phyloP scores from a whole-genome alignment of 768 basidiomycete species.

The Lanmaoa pseudosensibilis region DNA sequence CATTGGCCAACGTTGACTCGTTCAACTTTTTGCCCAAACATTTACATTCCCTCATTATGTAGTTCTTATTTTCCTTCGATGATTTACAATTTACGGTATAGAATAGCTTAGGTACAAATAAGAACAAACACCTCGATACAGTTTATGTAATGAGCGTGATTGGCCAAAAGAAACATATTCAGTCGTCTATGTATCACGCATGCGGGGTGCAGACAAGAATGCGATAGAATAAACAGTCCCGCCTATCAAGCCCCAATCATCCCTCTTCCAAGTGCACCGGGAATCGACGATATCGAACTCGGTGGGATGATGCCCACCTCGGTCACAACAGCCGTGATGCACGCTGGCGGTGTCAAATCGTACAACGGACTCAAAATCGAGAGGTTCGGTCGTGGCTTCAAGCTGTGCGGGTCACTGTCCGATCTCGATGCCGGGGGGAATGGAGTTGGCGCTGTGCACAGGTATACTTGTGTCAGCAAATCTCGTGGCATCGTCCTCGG shows the following conservation, averaged over 20 bases:
- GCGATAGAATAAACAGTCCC: constrained; percentile 7
- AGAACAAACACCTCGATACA: too few species aligned
- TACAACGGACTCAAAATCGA: constrained; percentile 87
- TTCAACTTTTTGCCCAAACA: too few species aligned
- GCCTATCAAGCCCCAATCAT: constrained; percentile 23
- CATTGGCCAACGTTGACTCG: background rate
- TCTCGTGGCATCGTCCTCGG: background rate
- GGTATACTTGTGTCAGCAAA: constrained; percentile 1
- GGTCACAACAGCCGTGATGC: constrained; percentile 94
- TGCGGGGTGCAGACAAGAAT: background rate
- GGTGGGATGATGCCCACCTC: constrained; percentile 96
- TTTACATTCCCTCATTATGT: too few species aligned
- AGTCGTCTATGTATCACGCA: background rate
- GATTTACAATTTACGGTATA: too few species aligned
- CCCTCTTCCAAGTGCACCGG: constrained; percentile 53
- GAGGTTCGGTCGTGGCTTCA: constrained; percentile 49
- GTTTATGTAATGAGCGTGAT: too few species aligned
- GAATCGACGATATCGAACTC: constrained; percentile 83
- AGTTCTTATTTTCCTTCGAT: too few species aligned
- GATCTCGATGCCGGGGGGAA: constrained; percentile 20
- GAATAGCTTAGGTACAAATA: too few species aligned
- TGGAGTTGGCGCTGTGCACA: constrained; percentile 28
- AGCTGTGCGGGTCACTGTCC: constrained; percentile 13
- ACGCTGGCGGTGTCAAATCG: constrained; percentile 88
- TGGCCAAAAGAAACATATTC: too few species aligned